phyloP scores from a whole-genome alignment of 2,329 filamentous ascomycete species.

The Diaporthe sp. region DNA sequence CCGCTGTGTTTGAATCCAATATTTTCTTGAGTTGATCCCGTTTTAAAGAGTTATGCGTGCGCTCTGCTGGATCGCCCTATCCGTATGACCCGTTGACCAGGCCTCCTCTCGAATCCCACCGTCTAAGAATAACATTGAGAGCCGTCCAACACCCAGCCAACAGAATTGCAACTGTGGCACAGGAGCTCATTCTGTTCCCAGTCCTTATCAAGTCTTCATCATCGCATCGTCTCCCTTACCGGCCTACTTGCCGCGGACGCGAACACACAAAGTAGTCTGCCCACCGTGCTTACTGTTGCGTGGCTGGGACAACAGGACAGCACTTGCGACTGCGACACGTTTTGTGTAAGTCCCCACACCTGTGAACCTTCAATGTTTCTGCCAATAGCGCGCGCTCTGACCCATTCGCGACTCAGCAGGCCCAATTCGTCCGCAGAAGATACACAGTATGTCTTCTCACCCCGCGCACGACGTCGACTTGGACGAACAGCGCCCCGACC shows the following conservation, averaged over 20 bases:
- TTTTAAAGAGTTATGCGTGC: neutral
- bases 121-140: constrained; percentile 32
- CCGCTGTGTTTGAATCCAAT: constrained; percentile 7
- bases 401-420: constrained; percentile 28
- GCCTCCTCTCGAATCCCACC: constrained; percentile 21
- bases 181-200: neutral
- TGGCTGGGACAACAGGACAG: constrained; percentile 3
- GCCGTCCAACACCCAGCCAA: constrained; percentile 11
- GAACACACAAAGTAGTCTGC: neutral
- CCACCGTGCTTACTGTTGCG: constrained; percentile 3
- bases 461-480: constrained; percentile 34
- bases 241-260: neutral
- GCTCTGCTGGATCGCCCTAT: neutral
- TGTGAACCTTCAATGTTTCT: constrained; percentile 10
- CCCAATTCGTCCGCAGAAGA: neutral
- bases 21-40: constrained; percentile 23
- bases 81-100: constrained; percentile 13
- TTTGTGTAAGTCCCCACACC: constrained; percentile 29
- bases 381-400: constrained; percentile 30
- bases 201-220: neutral
- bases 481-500: constrained; percentile 47
- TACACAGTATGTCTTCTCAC: constrained; percentile 35
- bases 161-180: neutral
- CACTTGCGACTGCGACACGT: constrained; percentile 25
- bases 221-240: neutral